Conservation (phyloP, 768 basidiomycete species). For the Mycena chlorophos region DNA sequence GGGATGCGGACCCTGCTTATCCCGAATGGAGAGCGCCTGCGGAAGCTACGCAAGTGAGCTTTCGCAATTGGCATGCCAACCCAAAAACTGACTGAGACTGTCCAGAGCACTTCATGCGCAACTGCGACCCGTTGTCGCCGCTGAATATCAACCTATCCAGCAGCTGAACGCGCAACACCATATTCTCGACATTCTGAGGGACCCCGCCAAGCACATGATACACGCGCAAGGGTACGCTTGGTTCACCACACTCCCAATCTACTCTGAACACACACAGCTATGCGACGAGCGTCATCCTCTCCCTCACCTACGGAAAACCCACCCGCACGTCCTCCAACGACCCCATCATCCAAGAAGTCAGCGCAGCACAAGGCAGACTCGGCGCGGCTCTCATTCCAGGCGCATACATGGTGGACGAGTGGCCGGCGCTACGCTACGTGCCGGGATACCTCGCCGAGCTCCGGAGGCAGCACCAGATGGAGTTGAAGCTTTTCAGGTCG, state of each 20-base stretch:
- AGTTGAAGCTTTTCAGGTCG: slow-evolving; percentile 53
- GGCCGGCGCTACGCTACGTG: slow-evolving; percentile 49
- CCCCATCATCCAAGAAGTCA: slow-evolving; percentile 49
- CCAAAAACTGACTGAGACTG: background rate
- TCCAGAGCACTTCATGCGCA: slow-evolving; percentile 63
- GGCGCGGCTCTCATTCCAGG: slow-evolving; percentile 46
- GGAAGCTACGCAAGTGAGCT: slow-evolving; percentile 56
- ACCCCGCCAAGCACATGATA: slow-evolving; percentile 50
- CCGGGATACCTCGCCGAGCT: slow-evolving; percentile 65
- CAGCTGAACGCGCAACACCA: slow-evolving; percentile 45
- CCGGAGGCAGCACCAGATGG: slow-evolving; percentile 55
- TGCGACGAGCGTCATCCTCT: slow-evolving; percentile 51
- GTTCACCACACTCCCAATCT: background rate
- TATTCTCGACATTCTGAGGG: slow-evolving; percentile 44
- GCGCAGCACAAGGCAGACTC: slow-evolving; percentile 45
- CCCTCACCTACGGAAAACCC: slow-evolving; percentile 49
- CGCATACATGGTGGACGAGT: slow-evolving; percentile 48
- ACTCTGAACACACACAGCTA: slow-evolving; percentile 33
- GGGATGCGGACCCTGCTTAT: slow-evolving; percentile 60
- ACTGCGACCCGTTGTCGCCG: slow-evolving; percentile 52
- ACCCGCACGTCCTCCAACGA: slow-evolving; percentile 42
- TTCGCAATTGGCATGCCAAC: background rate
- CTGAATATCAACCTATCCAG: slow-evolving; percentile 50
- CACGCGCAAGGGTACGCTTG: slow-evolving; percentile 48
- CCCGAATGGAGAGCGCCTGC: slow-evolving; percentile 57